These are phyloP conservation scores for Fistulifera pelliculosa DNA, from an alignment of 108 stramenopile genomes.

Conservation along the genomic window DNA sequence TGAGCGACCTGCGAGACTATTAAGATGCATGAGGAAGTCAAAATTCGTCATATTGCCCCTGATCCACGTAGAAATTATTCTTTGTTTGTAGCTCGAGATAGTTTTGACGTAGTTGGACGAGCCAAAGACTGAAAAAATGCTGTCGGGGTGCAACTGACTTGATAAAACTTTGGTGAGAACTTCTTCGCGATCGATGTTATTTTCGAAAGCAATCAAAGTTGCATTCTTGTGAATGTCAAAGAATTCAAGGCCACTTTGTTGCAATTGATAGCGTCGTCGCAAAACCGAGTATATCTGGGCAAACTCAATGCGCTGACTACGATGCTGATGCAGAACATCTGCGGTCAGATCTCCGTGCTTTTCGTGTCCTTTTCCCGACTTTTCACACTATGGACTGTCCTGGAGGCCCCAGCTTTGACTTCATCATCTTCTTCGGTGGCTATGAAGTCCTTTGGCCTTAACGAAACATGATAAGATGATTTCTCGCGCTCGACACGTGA, in stretches of 20 bases:
- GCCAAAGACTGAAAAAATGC: conserved; percentile 56
- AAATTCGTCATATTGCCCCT: conserved; percentile 93
- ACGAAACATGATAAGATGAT: conserved; percentile 66
- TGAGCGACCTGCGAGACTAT: conserved; percentile 93
- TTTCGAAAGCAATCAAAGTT: conserved; percentile 66
- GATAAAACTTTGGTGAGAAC: conserved; percentile 57
- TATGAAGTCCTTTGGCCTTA: conserved; percentile 47
- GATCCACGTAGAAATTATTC: conserved; percentile 77
- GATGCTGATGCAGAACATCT: conserved; percentile 63
- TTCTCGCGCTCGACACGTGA: conserved; percentile 67
- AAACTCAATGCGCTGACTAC: conserved; percentile 79
- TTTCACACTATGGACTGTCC: background rate
- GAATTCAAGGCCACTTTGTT: conserved; percentile 90
- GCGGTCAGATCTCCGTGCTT: conserved; percentile 29
- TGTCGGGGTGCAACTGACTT: conserved; percentile 67
- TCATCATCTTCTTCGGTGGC: conserved; percentile 18
- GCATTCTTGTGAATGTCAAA: conserved; percentile 77
- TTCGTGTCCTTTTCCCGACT: background rate
- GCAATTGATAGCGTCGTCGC: conserved; percentile 85
- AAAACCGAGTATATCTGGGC: conserved; percentile 76
- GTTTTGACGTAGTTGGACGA: conserved; percentile 83
- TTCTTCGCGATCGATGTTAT: conserved; percentile 66
- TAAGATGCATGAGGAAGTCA: conserved; percentile 96
- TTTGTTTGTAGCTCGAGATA: conserved; percentile 69
- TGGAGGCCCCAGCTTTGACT: background rate